Base-by-base conservation (phyloP, 1,139 yeast species). In the Debaryomycetaceae sp. region DNA sequence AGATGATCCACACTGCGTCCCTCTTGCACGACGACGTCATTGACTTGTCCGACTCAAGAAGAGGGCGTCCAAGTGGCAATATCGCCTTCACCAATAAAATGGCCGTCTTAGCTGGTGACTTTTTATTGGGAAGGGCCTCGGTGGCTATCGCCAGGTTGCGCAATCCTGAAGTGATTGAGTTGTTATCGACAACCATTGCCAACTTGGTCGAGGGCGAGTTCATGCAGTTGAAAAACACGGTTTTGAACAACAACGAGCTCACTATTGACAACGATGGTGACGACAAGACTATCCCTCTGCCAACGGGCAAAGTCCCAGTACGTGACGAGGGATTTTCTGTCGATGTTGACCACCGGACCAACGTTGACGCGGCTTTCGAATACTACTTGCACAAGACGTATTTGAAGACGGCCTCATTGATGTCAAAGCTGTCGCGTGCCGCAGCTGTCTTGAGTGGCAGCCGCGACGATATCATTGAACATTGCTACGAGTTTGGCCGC, bases 1-100 rank as follows among this genome's bases (percentile, higher is more conserved):
- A 91, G 58, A 86, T 91, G 95, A 91, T 91, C 42, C 98, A 91
- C 56, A 91, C 98, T 2, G 97, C 98, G 2, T 83, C 95, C n/a
- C 62, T 91, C 41, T 70, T 91, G 33, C 99, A 91, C 55, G 99
- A 91, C 60, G 99, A 91, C 56, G 98, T 91, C 38, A 89, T 93
- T 48, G 99, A 91, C 60, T 75, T 82, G 47, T 82, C 96, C 0
- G 96, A 86, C 48, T 73, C 93, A 16, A 72, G 98, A 54, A 71
- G 98, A 44, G 95, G 96, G 23, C 71, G 85, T 49, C 94, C 95
- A 13, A 78, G 86, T 43, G 97, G 96, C 1, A 91, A 91, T 56
- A 73, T 83, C 41, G 96, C 96, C 6, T 91, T 89, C 58, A 84
- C 94, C 21, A 91, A 91, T 60, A 93, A 93, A 52, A 89, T 91